These are phyloP conservation scores for Grigorovia yakushimaensis DNA, from an alignment of 805 yeast genomes.

Conservation along the genomic window DNA sequence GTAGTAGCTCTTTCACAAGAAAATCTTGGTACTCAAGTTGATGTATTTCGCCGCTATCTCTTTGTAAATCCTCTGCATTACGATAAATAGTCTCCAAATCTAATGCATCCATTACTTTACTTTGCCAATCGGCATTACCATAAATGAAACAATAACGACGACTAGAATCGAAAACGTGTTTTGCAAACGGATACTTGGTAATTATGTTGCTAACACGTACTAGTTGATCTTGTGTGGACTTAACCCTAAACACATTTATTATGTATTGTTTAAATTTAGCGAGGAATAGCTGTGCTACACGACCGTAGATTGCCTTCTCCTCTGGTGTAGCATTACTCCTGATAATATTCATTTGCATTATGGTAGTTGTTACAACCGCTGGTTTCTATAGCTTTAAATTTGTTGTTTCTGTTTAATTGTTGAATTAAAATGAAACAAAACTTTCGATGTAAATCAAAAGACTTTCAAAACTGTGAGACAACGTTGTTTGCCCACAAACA, in stretches of 20 bases:
- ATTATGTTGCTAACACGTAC: conserved; percentile 12
- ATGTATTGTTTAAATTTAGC: conserved; percentile 14
- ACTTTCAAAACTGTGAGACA: not conserved
- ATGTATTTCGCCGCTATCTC: conserved; percentile 8
- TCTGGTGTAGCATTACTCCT: not conserved
- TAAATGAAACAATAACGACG: conserved; percentile 27
- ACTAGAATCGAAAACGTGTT: conserved; percentile 14
- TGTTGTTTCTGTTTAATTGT: no score
- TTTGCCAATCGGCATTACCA: conserved; percentile 37
- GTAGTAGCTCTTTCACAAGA: conserved; percentile 45
- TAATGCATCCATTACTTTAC: conserved; percentile 51
- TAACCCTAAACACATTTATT: conserved; percentile 13
- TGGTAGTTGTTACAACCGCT: no score
- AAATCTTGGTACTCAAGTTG: conserved; percentile 40
- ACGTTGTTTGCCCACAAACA: not conserved
- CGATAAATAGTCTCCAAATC: conserved; percentile 50
- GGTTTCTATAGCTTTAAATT: no score
- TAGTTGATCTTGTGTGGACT: conserved; percentile 4
- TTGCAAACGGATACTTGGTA: conserved; percentile 16
- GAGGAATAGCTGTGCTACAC: conserved; percentile 16
- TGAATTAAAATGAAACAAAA: no score
- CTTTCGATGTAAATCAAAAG: not conserved
- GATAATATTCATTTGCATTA: not conserved
- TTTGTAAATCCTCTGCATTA: conserved; percentile 47
- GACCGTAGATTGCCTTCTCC: conserved; percentile 2